Conservation (phyloP, 176 grass and related monocot genomes). For the Poa annua region DNA sequence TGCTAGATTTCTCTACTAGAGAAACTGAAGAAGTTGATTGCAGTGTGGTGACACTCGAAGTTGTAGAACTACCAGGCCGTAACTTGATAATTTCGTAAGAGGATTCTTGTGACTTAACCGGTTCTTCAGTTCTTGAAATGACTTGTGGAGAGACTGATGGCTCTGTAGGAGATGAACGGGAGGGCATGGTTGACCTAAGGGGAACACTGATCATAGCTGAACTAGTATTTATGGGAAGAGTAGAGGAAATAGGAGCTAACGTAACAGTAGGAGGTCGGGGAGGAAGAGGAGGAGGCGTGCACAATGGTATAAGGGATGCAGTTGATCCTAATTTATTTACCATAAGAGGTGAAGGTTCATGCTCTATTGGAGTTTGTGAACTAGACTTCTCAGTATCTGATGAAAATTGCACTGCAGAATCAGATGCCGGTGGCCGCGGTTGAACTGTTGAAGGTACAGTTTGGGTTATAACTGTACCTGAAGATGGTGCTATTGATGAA, state of each 20-base stretch:
- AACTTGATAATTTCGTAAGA: conserved; percentile 30
- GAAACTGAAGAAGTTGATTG: conserved; percentile 29
- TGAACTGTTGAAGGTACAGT: conserved; percentile 27
- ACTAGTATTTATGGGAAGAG: conserved; percentile 37
- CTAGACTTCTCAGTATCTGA: conserved; percentile 21
- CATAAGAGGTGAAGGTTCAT: conserved; percentile 29
- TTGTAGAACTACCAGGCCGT: conserved; percentile 35
- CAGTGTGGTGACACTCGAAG: not conserved
- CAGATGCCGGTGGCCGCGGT: not conserved
- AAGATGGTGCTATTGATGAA: conserved; percentile 42
- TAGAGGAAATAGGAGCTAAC: conserved; percentile 42
- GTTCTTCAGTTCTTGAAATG: conserved; percentile 22
- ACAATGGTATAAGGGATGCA: conserved; percentile 37
- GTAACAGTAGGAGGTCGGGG: conserved; percentile 44
- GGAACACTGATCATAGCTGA: conserved; percentile 43
- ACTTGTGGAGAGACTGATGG: conserved; percentile 35
- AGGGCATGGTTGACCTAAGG: conserved; percentile 46
- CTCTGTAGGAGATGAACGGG: conserved; percentile 40
- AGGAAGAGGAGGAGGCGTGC: conserved; percentile 54
- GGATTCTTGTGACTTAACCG: conserved; percentile 35
- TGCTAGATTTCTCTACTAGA: conserved; percentile 38
- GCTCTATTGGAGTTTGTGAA: conserved; percentile 44
- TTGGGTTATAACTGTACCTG: conserved; percentile 20
- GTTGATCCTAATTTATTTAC: conserved; percentile 47
- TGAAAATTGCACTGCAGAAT: conserved; percentile 26